Evolutionary conservation across 2,329 filamentous ascomycete species (phyloP).

Genomic region (Diaporthe citri): DNA sequence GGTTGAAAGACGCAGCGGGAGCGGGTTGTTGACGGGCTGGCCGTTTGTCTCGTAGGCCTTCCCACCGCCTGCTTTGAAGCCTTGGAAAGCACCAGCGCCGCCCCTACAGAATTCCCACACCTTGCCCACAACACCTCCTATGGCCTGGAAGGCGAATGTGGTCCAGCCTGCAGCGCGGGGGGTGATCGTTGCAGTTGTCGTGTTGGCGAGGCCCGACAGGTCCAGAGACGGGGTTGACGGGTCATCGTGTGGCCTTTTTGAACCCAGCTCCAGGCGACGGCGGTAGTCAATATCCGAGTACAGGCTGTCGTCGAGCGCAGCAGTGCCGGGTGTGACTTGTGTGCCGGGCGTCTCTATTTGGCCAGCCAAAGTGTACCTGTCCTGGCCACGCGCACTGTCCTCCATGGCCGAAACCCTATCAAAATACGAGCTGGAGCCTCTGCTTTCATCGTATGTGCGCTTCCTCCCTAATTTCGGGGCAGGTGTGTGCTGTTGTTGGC

Average conservation of each 20-base stretch:
- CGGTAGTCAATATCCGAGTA: constrained; percentile 71
- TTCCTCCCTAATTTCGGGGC: constrained; percentile 61
- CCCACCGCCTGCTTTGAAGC: constrained; percentile 90
- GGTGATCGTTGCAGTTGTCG: constrained; percentile 44
- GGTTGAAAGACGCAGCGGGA: background rate
- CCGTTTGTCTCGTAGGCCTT: constrained; percentile 72
- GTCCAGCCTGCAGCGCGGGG: constrained; percentile 63
- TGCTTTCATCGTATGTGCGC: constrained; percentile 50
- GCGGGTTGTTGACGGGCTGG: constrained; percentile 31
- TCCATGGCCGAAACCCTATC: constrained; percentile 46
- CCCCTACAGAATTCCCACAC: constrained; percentile 87
- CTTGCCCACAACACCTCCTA: constrained; percentile 79
- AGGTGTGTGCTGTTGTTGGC: constrained; percentile 45
- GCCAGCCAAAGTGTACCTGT: constrained; percentile 64
- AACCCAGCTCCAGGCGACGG: constrained; percentile 58
- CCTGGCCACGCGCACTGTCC: constrained; percentile 43
- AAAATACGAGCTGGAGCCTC: constrained; percentile 47
- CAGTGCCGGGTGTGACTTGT: constrained; percentile 47
- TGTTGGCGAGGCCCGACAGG: constrained; percentile 48
- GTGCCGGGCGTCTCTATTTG: constrained; percentile 63
- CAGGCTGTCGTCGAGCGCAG: constrained; percentile 64
- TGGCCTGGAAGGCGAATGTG: constrained; percentile 69
- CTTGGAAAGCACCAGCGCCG: constrained; percentile 78
- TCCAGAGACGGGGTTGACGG: constrained; percentile 50
- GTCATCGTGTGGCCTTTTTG: constrained; percentile 56